A percentile compares a stretch with the other conserved stretches of the same genome.
Conservation (phyloP, 441 rosid species). For the Croton setiger region DNA sequence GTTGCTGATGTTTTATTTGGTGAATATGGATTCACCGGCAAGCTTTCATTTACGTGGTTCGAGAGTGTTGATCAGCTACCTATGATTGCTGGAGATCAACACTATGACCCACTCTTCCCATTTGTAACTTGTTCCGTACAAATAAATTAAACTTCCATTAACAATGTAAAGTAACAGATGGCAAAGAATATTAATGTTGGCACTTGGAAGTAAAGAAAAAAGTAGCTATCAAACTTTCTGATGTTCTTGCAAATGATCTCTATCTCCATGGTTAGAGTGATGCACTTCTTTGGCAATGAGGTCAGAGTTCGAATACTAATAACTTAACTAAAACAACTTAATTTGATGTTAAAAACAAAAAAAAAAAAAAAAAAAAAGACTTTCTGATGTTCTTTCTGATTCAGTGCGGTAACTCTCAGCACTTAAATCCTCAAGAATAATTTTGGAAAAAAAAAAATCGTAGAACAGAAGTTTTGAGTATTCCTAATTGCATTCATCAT, state of each 20-base stretch:
- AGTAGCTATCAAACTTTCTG: no score
- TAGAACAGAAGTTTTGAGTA: not conserved
- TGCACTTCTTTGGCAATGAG: not conserved
- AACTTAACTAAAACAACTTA: no score
- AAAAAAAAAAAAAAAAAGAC: no score
- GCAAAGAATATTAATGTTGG: no score
- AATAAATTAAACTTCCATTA: no score
- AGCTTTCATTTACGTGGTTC: constrained; percentile 63
- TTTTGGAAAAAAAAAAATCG: not conserved
- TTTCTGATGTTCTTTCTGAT: not conserved
- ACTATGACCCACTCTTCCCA: constrained; percentile 69
- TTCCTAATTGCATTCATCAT: no score
- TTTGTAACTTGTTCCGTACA: constrained; percentile 5
- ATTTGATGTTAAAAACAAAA: no score
- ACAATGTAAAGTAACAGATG: no score
- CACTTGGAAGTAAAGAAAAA: no score
- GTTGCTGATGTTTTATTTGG: constrained; percentile 67
- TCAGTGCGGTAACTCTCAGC: not conserved
- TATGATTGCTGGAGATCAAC: constrained; percentile 58
- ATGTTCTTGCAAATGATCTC: no score
- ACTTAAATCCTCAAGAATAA: not conserved
- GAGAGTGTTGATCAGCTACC: constrained; percentile 66
- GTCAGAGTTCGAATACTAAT: no score
- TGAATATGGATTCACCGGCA: constrained; percentile 60
- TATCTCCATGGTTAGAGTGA: no score